Percentiles rank a stretch among this genome's conserved stretches.
Conservation (phyloP, 2,329 filamentous ascomycete species). For the Colletotrichum higginsianum region DNA sequence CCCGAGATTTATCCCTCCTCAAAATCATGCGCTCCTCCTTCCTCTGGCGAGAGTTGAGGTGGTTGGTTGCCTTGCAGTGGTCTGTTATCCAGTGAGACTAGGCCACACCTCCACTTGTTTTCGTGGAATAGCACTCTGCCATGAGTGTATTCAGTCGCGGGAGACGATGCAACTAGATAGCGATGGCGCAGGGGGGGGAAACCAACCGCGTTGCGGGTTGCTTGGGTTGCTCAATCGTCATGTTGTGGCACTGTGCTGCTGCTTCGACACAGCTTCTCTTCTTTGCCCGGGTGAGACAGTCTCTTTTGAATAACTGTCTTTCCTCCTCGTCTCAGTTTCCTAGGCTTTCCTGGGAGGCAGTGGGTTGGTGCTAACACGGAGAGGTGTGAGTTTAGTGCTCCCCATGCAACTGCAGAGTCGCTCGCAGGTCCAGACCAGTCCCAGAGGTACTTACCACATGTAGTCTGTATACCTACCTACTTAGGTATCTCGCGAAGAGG, state of each 20-base stretch:
- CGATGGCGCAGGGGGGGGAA: neutral
- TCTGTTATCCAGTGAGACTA: constrained; percentile 34
- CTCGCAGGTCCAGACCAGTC: neutral
- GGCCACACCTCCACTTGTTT: constrained; percentile 33
- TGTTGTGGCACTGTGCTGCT: neutral
- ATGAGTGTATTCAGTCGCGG: constrained; percentile 4
- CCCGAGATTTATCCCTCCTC: neutral
- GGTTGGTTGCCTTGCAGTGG: neutral
- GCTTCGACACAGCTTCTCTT: neutral
- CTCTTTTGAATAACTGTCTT: neutral
- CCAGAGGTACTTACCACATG: neutral
- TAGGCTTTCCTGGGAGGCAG: neutral
- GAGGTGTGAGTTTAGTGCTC: neutral
- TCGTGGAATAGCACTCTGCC: constrained; percentile 15
- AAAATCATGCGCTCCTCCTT: constrained; percentile 1
- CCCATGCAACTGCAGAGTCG: neutral
- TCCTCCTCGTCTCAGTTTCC: neutral
- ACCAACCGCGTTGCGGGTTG: neutral
- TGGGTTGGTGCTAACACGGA: neutral
- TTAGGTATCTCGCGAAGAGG: too few species aligned
- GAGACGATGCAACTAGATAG: neutral
- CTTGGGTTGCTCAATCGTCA: neutral
- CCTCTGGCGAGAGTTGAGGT: neutral
- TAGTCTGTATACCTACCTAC: neutral
- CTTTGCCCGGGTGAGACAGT: neutral